These are phyloP conservation scores for Epichloe glyceriae DNA, from an alignment of 2,329 filamentous ascomycete species.

Conservation along the genomic window DNA sequence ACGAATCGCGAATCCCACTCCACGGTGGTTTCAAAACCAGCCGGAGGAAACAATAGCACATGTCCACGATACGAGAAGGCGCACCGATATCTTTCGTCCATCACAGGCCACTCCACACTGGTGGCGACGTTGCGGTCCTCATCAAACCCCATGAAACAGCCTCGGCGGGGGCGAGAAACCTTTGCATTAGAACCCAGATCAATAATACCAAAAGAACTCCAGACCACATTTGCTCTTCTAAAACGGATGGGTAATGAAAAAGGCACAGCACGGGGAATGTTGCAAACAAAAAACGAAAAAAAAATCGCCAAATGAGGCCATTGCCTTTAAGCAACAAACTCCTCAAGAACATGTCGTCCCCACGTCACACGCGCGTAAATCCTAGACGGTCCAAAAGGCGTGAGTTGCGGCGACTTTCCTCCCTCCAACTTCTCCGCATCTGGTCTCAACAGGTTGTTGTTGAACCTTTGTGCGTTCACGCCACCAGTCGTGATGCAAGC, in stretches of 20 bases:
- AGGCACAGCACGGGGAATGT: constrained; percentile 12
- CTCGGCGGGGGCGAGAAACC: constrained; percentile 12
- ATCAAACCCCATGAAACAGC: constrained; percentile 2
- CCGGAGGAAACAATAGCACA: neutral
- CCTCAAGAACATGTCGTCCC: neutral
- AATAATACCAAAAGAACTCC: constrained; percentile 26
- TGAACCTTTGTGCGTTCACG: neutral
- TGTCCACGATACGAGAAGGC: neutral
- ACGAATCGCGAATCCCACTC: neutral
- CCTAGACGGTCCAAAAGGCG: neutral
- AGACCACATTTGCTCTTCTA: constrained; percentile 31
- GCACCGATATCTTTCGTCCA: neutral
- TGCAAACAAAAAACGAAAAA: constrained; percentile 5
- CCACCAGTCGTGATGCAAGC: neutral
- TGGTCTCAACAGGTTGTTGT: neutral
- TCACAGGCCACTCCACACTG: neutral
- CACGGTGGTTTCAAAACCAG: neutral
- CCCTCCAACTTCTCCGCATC: neutral
- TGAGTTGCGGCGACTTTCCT: neutral
- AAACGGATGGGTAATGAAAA: constrained; percentile 9
- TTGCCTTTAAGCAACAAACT: neutral
- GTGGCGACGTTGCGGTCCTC: constrained; percentile 1
- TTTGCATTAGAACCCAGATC: constrained; percentile 1
- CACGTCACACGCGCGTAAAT: neutral
- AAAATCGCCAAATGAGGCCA: constrained; percentile 3